Base-by-base conservation (phyloP, 2,329 filamentous ascomycete species). In the Exophiala spinifera region DNA sequence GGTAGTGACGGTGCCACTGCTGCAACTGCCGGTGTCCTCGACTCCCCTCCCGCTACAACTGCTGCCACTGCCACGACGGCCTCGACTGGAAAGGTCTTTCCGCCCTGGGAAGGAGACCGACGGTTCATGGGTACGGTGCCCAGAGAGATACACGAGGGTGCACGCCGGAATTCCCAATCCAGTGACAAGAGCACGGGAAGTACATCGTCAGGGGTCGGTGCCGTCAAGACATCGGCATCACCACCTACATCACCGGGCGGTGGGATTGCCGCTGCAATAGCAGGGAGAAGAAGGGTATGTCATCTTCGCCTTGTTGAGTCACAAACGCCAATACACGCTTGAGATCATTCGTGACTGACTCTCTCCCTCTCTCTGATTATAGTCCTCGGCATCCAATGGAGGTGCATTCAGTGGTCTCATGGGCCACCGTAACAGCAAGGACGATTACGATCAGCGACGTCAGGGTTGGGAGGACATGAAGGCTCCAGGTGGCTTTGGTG, bases 231-330 rank as follows among this genome's bases (percentile, higher is more conserved):
- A 89, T 84, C 56, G 96, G 81, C 77, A 87, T 83, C 72, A 91
- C 82, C 56, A 83, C 89, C 79, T 91, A 91, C 64, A 91, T 82
- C 55, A 83, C 89, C 79, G 91, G 91, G 63, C 96, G 91, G 70
- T 96, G 97, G 61, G 87, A 46, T 58, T 44, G 53, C 59, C 1
- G 50, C 42, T 10, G 56, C 59, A 3, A 55, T 59, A 46, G 56
- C 55, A 3, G 56, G 59, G 21, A 56, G 59, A 48, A 53, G 57
- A 53, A 36, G 59, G 43, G 59, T 61, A 57, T 19, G 59, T 51
- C 5, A n/a, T n/a, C n/a, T n/a, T n/a, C n/a, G n/a, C n/a, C n/a
- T n/a, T n/a, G n/a, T n/a, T n/a, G n/a, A n/a, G n/a, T n/a, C n/a
- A n/a, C n/a, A n/a, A n/a, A n/a, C n/a, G n/a, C n/a, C n/a, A n/a